Base-by-base conservation (phyloP, 331 rosid genomes). In the Ulmus americana region DNA sequence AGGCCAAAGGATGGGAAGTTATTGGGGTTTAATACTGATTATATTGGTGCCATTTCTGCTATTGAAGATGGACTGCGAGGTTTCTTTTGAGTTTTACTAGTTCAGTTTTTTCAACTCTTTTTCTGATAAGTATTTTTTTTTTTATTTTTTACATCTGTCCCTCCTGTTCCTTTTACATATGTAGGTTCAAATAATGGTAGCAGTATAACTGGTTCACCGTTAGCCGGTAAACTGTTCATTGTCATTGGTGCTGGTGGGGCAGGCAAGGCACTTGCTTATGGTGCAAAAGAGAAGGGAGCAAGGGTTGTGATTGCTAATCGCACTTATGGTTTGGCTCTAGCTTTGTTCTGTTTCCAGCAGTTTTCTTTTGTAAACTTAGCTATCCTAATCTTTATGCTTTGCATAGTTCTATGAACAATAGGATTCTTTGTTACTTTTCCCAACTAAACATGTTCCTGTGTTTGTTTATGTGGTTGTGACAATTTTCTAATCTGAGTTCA, bases 231-330 rank as follows among this genome's bases (percentile, higher is more conserved):
- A 81, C 76, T 79, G 54, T 82, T 92, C 75, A 85, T 89, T 75
- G 92, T 92, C 75, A 87, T 92, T 71, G 98, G 98, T 60, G 98
- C 97, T 63, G 96, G 98, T 77, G 98, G 96, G 44, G 95, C 95
- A 15, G 98, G 94, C 55, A 89, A 92, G 82, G 96, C 98, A 53
- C 82, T 89, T 74, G 98, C 98, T 49, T 92, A 83, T 76, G 98
- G 98, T 76, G 98, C 95, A 50, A 89, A 86, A 79, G 86, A 77
- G 74, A 89, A 89, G 76, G 98, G 97, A 58, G 95, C 97, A 49
- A 81, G 83, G 80, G 76, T 92, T 77, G 96, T 85, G 73, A 89
- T 92, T 79, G 96, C 91, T 46, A 86, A 92, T 73, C 96, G 96
- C 74, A 86, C 98, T 54, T 89, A 81, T 75, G 95, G 98, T 92